Percentiles rank a stretch among this genome's conserved stretches.
These are phyloP conservation scores for Echinochloa phyllopogon DNA, from an alignment of 176 grass and related monocot species.

Conservation along the genomic window DNA sequence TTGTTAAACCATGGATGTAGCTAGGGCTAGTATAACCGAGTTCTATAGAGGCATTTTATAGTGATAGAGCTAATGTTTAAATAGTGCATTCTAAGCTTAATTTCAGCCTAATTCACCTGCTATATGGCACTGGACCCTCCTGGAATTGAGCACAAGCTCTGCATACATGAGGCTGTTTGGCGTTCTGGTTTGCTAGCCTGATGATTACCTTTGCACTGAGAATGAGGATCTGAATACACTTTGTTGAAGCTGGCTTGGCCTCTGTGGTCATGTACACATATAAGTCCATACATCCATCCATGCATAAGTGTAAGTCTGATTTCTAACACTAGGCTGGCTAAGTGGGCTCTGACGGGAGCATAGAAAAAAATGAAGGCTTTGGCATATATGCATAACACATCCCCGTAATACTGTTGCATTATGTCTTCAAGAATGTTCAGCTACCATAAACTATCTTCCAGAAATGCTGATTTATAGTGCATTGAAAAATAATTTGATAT, in stretches of 20 bases:
- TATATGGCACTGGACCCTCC: too few species aligned
- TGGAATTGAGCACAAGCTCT: too few species aligned
- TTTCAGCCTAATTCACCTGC: too few species aligned
- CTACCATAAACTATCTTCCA: not conserved
- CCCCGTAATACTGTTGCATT: not conserved
- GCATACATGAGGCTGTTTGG: too few species aligned
- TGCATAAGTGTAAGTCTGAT: not conserved
- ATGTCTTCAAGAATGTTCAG: not conserved
- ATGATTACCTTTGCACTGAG: slow-evolving; percentile 2
- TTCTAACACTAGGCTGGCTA: not conserved
- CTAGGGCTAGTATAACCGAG: not conserved
- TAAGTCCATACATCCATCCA: not conserved
- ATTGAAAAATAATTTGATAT: not conserved
- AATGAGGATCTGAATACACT: slow-evolving; percentile 34
- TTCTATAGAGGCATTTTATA: not conserved
- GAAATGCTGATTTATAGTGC: not conserved
- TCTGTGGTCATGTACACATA: too few species aligned
- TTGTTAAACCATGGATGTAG: not conserved
- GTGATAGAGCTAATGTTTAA: too few species aligned
- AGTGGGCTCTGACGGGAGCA: not conserved
- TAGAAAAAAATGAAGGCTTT: slow-evolving; percentile 22
- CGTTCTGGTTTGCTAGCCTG: not conserved
- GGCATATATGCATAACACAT: not conserved
- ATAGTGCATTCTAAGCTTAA: too few species aligned
- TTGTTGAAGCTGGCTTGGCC: not conserved